Conservation (phyloP, 192 early-diverging fungal species). For the Glomus cerebriforme region DNA sequence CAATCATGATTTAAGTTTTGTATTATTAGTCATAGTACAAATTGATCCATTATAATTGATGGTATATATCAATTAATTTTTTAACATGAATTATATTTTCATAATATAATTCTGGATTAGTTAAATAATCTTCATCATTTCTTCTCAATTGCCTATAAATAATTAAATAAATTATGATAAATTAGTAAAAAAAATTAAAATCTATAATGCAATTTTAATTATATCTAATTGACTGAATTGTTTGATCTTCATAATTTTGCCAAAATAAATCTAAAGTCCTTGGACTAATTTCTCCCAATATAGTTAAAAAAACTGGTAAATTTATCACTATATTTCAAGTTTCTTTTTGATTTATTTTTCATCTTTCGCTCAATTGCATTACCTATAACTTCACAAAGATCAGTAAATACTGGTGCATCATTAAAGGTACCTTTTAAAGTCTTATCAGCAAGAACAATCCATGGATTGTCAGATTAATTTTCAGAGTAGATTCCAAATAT, state of each 20-base stretch:
- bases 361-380: background rate
- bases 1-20: slow-evolving; percentile 36
- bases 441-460: too few relatives aligned
- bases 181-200: too few relatives aligned
- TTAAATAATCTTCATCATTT: slow-evolving; percentile 29
- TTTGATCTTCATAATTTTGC: background rate
- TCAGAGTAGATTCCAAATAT: too few relatives aligned
- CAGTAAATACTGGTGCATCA: too few relatives aligned
- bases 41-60: slow-evolving; percentile 41
- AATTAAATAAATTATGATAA: background rate
- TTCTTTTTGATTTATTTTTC: background rate
- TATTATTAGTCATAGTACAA: slow-evolving; percentile 34
- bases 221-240: too few relatives aligned
- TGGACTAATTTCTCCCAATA: background rate
- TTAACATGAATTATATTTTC: too few relatives aligned
- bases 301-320: background rate
- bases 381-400: too few relatives aligned
- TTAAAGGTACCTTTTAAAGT: too few relatives aligned
- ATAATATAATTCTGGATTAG: slow-evolving; percentile 36
- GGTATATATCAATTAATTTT: too few relatives aligned
- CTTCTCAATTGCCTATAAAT: background rate
- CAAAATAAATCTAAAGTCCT: background rate
- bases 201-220: too few relatives aligned
- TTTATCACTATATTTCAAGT: background rate
- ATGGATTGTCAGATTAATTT: too few relatives aligned